Conservation (phyloP, 106 monocot species). For the Phalaenopsis equestris region DNA sequence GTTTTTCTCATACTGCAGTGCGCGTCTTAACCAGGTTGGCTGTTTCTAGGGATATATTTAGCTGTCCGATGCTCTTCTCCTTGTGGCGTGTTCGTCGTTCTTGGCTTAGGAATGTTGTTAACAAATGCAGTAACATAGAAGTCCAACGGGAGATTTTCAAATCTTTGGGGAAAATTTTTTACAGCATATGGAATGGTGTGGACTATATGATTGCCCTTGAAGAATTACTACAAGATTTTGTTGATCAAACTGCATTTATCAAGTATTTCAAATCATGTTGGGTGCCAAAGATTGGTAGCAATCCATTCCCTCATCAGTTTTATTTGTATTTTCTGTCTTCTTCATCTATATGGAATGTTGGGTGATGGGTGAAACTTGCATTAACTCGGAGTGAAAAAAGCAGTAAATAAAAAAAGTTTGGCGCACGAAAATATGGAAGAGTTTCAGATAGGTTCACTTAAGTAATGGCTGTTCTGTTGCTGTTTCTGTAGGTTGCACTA, state of each 20-base stretch:
- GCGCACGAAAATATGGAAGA: no score
- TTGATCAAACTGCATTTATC: slow-evolving; percentile 76
- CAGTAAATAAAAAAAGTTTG: no score
- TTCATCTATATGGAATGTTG: no score
- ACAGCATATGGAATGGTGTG: slow-evolving; percentile 41
- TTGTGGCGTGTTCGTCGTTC: slow-evolving; percentile 85
- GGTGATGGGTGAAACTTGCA: no score
- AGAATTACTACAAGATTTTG: slow-evolving; percentile 72
- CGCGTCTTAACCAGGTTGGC: slow-evolving; percentile 2
- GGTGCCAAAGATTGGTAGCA: slow-evolving; percentile 91
- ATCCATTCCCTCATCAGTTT: background rate
- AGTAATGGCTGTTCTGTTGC: no score
- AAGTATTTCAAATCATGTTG: slow-evolving; percentile 83
- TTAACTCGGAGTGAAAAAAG: no score
- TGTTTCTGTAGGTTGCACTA: no score
- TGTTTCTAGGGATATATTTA: slow-evolving; percentile 57
- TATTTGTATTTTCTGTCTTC: background rate
- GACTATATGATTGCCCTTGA: slow-evolving; percentile 29
- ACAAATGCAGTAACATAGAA: slow-evolving; percentile 58
- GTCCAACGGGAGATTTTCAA: slow-evolving; percentile 68
- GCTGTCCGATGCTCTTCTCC: slow-evolving; percentile 76
- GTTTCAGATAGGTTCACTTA: no score
- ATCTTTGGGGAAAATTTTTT: slow-evolving; percentile 52
- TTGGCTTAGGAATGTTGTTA: slow-evolving; percentile 79
- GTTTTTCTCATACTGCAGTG: background rate